Evolutionary conservation across 352 stramenopile species (phyloP).

Genomic region (Globisporangium carolinianum): DNA sequence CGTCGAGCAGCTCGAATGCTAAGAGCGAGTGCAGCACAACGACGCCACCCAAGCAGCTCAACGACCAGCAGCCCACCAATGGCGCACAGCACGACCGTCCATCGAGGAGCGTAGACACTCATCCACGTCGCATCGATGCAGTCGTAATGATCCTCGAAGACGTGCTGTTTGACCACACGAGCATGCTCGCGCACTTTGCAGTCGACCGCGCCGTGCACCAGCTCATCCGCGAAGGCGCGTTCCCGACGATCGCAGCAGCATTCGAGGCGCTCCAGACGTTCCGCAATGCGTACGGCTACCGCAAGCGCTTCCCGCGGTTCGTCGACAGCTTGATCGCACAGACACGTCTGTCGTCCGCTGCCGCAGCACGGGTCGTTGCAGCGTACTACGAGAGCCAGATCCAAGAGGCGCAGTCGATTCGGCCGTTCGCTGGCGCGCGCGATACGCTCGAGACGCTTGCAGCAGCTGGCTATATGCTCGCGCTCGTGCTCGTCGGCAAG

Average conservation of each 20-base stretch:
- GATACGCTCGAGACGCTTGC: slow-evolving; percentile 51
- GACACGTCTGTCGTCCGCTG: slow-evolving; percentile 28
- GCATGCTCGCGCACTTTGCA: slow-evolving; percentile 69
- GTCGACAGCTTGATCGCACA: slow-evolving; percentile 65
- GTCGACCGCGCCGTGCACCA: slow-evolving; percentile 73
- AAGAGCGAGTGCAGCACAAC: slow-evolving; percentile 2
- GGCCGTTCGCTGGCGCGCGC: slow-evolving; percentile 44
- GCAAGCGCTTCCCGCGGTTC: slow-evolving; percentile 80
- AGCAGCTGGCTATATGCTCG: slow-evolving; percentile 48
- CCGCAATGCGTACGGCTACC: slow-evolving; percentile 74
- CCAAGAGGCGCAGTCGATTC: slow-evolving; percentile 54
- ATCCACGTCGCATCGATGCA: slow-evolving; percentile 55
- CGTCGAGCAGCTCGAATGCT: background rate
- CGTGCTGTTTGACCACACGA: slow-evolving; percentile 82
- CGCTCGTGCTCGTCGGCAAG: slow-evolving; percentile 71
- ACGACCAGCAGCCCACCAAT: background rate
- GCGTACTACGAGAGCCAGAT: slow-evolving; percentile 82
- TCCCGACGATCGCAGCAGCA: slow-evolving; percentile 52
- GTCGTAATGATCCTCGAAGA: slow-evolving; percentile 84
- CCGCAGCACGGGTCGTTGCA: slow-evolving; percentile 51
- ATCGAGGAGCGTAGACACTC: slow-evolving; percentile 24
- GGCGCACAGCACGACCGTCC: slow-evolving; percentile 17
- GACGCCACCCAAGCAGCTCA: slow-evolving; percentile 1
- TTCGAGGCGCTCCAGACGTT: slow-evolving; percentile 76
- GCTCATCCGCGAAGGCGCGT: slow-evolving; percentile 59